These are phyloP conservation scores for Metschnikowia reukaufii DNA, from an alignment of 805 yeast species.

Conservation along the genomic window DNA sequence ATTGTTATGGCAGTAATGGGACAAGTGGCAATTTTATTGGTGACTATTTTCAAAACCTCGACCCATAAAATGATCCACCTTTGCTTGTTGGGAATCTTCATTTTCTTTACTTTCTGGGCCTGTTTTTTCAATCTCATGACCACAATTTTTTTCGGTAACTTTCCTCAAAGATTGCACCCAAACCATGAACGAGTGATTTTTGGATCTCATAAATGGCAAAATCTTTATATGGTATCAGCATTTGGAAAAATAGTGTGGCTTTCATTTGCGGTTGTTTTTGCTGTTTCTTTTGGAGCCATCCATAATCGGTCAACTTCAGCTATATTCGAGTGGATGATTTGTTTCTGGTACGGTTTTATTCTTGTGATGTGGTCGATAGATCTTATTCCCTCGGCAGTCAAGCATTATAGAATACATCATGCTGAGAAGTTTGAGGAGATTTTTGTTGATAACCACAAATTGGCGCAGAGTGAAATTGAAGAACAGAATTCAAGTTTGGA, in stretches of 20 bases:
- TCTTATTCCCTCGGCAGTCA: conserved; percentile 59
- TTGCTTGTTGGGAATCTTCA: conserved; percentile 71
- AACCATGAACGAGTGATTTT: conserved; percentile 40
- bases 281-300: conserved; percentile 58
- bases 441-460: conserved; percentile 22
- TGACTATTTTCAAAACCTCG: conserved; percentile 69
- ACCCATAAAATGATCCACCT: conserved; percentile 56
- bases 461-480: background rate
- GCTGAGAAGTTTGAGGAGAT: conserved; percentile 24
- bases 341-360: conserved; percentile 77
- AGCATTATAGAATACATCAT: conserved; percentile 29
- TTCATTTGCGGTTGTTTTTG: conserved; percentile 62
- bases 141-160: conserved; percentile 39
- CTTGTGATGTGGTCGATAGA: conserved; percentile 66
- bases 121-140: conserved; percentile 38
- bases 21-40: conserved; percentile 70
- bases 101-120: conserved; percentile 59
- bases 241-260: conserved; percentile 65
- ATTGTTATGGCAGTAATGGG: conserved; percentile 53
- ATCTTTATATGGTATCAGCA: conserved; percentile 48
- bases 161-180: conserved; percentile 37
- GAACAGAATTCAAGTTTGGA: background rate
- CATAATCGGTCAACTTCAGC: conserved; percentile 51
- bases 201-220: conserved; percentile 36
- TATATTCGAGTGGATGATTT: conserved; percentile 78